Conservation (phyloP, 768 basidiomycete genomes). For the Mycena haematopus region DNA sequence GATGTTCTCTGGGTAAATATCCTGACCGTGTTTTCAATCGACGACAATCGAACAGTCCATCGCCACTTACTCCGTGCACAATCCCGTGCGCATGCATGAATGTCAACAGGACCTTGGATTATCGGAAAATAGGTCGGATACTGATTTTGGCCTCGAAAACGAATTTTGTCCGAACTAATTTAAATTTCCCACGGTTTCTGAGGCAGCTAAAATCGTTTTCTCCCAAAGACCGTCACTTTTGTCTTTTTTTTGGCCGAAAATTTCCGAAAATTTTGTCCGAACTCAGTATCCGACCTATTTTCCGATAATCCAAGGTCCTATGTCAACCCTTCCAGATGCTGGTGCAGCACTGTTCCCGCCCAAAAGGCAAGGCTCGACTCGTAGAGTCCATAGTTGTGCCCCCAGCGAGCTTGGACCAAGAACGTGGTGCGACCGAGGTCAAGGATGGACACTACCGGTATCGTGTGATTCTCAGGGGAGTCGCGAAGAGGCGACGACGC, state of each 20-base stretch:
- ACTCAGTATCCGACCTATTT: no score
- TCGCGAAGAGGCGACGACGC: neutral
- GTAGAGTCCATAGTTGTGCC: neutral
- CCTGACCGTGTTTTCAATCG: neutral
- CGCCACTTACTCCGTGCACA: neutral
- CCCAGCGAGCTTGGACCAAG: slow-evolving; percentile 11
- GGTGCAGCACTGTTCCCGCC: neutral
- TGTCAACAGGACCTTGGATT: no score
- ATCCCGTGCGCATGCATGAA: slow-evolving; percentile 14
- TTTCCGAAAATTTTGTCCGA: no score
- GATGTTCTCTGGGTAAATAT: neutral
- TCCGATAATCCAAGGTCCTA: no score
- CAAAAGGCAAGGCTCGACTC: neutral
- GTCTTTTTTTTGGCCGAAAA: no score
- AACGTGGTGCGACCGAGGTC: neutral
- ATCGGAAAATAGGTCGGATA: no score
- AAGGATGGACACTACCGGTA: neutral
- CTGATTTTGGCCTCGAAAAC: no score
- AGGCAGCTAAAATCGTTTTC: no score
- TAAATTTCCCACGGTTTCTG: no score
- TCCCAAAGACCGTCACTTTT: no score
- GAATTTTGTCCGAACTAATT: no score
- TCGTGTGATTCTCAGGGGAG: slow-evolving; percentile 6
- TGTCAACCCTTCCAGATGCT: neutral
- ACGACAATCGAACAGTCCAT: neutral